Evolutionary conservation across 805 yeast genomes (phyloP).

Genomic region (Starmerella sp.): DNA sequence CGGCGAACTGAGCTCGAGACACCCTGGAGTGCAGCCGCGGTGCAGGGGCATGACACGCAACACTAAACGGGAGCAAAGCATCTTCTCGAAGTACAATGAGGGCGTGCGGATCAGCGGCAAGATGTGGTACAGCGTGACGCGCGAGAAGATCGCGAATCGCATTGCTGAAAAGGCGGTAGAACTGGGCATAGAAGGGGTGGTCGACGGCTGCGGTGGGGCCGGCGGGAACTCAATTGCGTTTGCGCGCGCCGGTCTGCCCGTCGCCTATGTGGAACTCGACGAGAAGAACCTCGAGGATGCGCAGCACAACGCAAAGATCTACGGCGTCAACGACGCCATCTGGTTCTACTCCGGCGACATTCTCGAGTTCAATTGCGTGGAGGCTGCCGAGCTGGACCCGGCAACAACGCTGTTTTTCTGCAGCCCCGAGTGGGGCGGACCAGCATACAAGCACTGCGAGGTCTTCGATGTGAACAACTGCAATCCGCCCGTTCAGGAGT

Average conservation of each 20-base stretch:
- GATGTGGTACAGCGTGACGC: conserved; percentile 82
- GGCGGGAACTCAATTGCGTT: conserved; percentile 80
- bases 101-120: conserved; percentile 61
- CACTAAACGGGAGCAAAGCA: conserved; percentile 25
- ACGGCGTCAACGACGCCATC: conserved; percentile 35
- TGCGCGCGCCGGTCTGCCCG: conserved; percentile 34
- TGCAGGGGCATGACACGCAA: neutral
- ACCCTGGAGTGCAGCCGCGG: neutral
- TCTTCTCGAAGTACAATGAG: conserved; percentile 55
- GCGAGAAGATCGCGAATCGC: conserved; percentile 55
- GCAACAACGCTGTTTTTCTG: conserved; percentile 15
- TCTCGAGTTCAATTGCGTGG: conserved; percentile 26
- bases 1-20: neutral
- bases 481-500: conserved; percentile 14
- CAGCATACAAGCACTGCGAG: conserved; percentile 10
- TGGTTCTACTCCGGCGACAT: conserved; percentile 43
- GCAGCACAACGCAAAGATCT: conserved; percentile 49
- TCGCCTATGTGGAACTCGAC: conserved; percentile 24
- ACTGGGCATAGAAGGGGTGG: conserved; percentile 23
- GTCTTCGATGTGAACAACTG: conserved; percentile 20
- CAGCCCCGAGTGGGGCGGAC: conserved; percentile 27
- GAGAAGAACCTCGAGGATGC: conserved; percentile 22
- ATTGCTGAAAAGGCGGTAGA: conserved; percentile 25
- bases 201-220: conserved; percentile 77
- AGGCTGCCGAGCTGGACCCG: conserved; percentile 10